Conservation (phyloP, 129 eudicot genomes). For the Escallonia rubra region DNA sequence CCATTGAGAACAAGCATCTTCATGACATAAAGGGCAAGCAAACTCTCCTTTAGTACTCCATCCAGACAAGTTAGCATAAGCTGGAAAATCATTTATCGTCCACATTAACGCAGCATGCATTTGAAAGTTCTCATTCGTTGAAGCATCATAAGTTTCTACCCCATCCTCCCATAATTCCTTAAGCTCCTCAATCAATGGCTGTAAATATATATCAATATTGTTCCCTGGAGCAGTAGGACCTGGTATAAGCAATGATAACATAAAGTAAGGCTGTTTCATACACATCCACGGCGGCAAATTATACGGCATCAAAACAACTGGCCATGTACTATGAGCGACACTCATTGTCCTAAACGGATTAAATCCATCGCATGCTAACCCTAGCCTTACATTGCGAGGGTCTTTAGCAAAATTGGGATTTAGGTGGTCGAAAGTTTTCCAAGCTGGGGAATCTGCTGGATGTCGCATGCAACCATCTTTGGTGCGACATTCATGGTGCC, state of each 20-base stretch:
- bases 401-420: conserved; percentile 11
- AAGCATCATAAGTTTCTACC: not conserved
- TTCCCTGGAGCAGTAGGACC: not conserved
- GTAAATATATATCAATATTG: not conserved
- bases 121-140: not conserved
- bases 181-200: not conserved
- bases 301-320: no score
- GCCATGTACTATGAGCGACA: not conserved
- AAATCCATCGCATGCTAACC: conserved; percentile 21
- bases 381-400: conserved; percentile 6
- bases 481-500: no score
- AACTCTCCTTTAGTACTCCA: no score
- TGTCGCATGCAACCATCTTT: no score
- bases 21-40: no score
- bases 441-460: no score
- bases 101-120: not conserved
- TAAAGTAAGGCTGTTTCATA: not conserved
- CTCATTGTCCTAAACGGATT: conserved; percentile 1
- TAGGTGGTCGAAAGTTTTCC: no score
- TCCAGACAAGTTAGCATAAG: no score
- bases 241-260: not conserved
- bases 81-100: not conserved
- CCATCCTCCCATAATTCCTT: not conserved
- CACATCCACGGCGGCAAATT: not conserved
- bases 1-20: no score